Evolutionary conservation across 768 basidiomycete genomes (phyloP).

Genomic region (Arthromyces matolae): DNA sequence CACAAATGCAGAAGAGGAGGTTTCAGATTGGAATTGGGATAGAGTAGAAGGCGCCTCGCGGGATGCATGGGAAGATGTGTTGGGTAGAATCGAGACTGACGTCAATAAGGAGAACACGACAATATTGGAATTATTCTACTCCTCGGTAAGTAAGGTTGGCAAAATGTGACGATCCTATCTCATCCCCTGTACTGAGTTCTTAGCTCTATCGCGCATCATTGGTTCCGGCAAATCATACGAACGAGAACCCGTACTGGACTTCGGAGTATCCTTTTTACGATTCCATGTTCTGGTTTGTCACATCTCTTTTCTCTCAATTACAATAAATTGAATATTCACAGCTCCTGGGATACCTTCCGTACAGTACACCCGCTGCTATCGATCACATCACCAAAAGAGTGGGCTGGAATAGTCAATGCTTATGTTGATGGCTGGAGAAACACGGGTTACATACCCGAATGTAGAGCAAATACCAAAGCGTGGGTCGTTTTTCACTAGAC

Average conservation of each 20-base stretch:
- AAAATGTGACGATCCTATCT: no score
- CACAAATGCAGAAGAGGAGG: constrained; percentile 51
- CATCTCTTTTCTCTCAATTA: no score
- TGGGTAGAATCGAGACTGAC: constrained; percentile 35
- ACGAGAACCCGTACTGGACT: constrained; percentile 49
- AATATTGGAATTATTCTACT: constrained; percentile 43
- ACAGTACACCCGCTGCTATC: constrained; percentile 50
- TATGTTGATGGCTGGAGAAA: constrained; percentile 51
- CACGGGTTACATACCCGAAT: constrained; percentile 49
- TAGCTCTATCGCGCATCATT: constrained; percentile 48
- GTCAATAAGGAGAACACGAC: constrained; percentile 35
- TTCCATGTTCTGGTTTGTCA: constrained; percentile 44
- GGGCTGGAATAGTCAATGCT: constrained; percentile 44
- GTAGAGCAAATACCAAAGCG: constrained; percentile 47
- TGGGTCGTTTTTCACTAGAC: no score
- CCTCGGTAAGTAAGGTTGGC: constrained; percentile 45
- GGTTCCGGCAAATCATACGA: constrained; percentile 49
- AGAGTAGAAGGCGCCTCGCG: constrained; percentile 34
- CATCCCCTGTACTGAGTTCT: not conserved
- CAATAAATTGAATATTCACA: constrained; percentile 17
- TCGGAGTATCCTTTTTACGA: constrained; percentile 47
- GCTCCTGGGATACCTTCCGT: constrained; percentile 54
- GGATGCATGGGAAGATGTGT: constrained; percentile 40
- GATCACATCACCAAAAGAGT: constrained; percentile 40
- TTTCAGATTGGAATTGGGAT: constrained; percentile 47